Evolutionary conservation across 148 eudicot species (phyloP), one percentile per base, ranked within the genome.

Genomic region (Vaccinium corymbosum): DNA sequence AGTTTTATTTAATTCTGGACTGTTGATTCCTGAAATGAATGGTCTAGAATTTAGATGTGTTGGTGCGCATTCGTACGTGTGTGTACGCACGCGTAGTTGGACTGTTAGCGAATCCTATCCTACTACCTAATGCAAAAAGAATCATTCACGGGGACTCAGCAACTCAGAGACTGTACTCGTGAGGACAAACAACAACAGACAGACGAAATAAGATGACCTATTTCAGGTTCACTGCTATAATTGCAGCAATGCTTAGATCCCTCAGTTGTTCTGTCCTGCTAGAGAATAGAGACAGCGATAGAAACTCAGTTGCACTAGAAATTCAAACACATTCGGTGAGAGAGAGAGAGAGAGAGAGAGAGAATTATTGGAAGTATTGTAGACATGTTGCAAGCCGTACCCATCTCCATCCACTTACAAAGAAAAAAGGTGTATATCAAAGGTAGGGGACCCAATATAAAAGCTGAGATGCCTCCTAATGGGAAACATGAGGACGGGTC

Each of bases 371-470:
- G 38, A 25, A 25, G 17, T 55, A 12, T 55, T 55, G 16, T 55
- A 14, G 57, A 55, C 35, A 25, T 25, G 5, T 61, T 61, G 1
- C 25, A 22, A 66, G 51, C 86, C 83, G 79, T 80, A 81, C 83
- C 78, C 74, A 74, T 68, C 75, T 75, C 68, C 22, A 77, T 78
- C 76, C 77, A 81, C 83, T 81, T n/a, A 53, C 38, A 42, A 85
- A 51, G 52, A 11, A 72, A 81, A 48, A 42, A 12, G 72, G 38
- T 66, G 38, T 66, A 55, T 27, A 20, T 6, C 51, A 10, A 42
- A 25, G 78, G 85, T 42, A 10, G 49, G 17, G 87, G 87, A 78
- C 85, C 87, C 82, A 32, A 82, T 70, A 22, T 12, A 82, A 86
- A 82, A 56, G 85, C 80, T 75, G 74, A 53, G 52, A 61, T 77